Base-by-base conservation (phyloP, 306 rosid genomes). In the Arachis hypogaea region DNA sequence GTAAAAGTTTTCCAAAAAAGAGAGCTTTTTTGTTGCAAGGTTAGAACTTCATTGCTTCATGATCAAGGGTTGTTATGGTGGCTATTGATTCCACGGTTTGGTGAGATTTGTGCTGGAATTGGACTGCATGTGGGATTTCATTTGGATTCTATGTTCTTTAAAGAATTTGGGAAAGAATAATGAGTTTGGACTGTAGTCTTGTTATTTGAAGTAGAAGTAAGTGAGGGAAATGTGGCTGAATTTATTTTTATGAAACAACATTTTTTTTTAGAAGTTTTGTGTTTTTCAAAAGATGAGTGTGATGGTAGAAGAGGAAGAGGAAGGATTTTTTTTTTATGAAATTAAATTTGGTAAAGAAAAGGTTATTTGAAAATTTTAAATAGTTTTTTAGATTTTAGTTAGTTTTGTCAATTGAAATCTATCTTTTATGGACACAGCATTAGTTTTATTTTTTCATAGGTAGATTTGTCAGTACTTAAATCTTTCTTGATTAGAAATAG, bases 171-270 rank as follows among this genome's bases (percentile, higher is more conserved):
- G 72, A 18, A 72, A 84, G 80, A 80, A 74, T 71, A 80, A 3
- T 33, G 38, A 59, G 74, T 80, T 78, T 82, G 81, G 85, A 88
- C 78, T 82, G 78, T 73, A 84, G 83, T 62, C 81, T 86, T 84
- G 82, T 90, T 77, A 88, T 88, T 66, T 82, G 90, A 77, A 86
- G 91, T 90, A 88, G 93, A 83, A 87, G 88, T 81, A 81, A 88
- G 77, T 86, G 96, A 93, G 91, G 90, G 49, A 86, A 89, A 83
- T 87, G 97, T 78, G 97, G 95, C 79, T 87, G 57, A 91, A 10
- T 52, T 14, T 3, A 7, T 69, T 57, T 9, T 43, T 40, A 22
- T 12, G 44, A 47, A 55, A 55, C 38, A n/a, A 45, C 4, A 5
- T 52, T 80, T 81, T 66, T 66, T 63, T 67, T 44, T 76, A 52